These are phyloP conservation scores for Chytriomyces confervae DNA, from an alignment of 192 early-diverging fungal genomes.

Conservation along the genomic window DNA sequence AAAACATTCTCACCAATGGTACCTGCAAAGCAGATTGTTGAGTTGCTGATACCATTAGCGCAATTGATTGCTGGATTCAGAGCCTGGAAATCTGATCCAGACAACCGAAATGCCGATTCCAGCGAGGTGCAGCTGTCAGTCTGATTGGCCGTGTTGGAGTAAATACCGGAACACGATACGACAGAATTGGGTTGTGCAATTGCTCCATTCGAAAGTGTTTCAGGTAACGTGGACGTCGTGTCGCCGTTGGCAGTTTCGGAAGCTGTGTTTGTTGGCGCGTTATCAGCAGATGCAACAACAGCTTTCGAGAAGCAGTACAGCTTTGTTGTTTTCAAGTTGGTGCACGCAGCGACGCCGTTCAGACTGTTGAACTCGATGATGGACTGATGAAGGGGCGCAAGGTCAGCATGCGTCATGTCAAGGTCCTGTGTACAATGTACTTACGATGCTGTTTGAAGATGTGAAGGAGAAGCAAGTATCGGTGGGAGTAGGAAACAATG, in stretches of 20 bases:
- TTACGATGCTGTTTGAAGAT: slow-evolving; percentile 9
- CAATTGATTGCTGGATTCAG: background rate
- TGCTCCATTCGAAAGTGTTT: background rate
- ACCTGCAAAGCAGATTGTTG: background rate
- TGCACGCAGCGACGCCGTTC: slow-evolving; percentile 3
- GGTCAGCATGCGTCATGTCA: background rate
- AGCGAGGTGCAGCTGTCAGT: background rate
- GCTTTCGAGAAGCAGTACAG: slow-evolving; percentile 14
- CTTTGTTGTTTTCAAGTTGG: background rate
- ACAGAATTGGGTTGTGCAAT: background rate
- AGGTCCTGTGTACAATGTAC: background rate
- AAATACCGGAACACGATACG: background rate
- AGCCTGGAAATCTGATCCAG: background rate
- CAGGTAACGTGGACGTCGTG: background rate
- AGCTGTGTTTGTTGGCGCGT: background rate
- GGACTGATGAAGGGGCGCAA: background rate
- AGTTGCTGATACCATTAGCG: background rate
- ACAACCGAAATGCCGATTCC: background rate
- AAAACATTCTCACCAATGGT: background rate
- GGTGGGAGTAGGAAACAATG: background rate
- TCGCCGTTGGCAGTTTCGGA: background rate
- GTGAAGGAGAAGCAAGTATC: slow-evolving; percentile 24
- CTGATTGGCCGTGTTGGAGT: background rate
- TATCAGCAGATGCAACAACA: background rate
- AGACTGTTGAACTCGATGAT: slow-evolving; percentile 7